phyloP scores from a whole-genome alignment of 2,329 filamentous ascomycete species.

The Penicillium sp. region DNA sequence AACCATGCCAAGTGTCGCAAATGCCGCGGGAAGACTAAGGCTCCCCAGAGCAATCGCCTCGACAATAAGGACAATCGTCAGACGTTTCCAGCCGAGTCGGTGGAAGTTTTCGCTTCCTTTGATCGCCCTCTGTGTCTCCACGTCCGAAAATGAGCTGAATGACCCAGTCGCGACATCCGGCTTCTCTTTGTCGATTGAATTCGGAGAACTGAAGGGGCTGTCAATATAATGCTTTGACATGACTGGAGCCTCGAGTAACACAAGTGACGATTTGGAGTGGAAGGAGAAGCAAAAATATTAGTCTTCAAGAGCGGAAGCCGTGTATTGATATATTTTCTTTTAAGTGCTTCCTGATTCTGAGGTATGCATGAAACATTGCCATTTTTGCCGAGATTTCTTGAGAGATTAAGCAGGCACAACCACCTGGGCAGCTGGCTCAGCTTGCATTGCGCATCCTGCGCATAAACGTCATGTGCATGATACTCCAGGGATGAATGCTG shows the following conservation, averaged over 20 bases:
- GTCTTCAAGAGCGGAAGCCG: not conserved
- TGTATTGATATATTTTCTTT: not conserved
- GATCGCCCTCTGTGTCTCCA: not conserved
- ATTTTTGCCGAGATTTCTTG: not conserved
- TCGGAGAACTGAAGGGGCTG: not conserved
- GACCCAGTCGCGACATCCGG: not conserved
- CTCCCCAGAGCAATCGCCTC: slow-evolving; percentile 11
- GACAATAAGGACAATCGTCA: slow-evolving; percentile 8
- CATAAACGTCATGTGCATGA: not conserved
- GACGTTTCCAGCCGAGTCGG: slow-evolving; percentile 9
- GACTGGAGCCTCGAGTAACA: not conserved
- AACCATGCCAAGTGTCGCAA: slow-evolving; percentile 47
- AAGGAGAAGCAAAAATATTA: not conserved
- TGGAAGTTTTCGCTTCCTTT: not conserved
- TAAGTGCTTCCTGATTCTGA: not conserved
- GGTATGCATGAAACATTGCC: not conserved
- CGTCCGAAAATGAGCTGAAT: not conserved
- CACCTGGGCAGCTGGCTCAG: not conserved
- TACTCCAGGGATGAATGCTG: not conserved
- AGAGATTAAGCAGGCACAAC: not conserved
- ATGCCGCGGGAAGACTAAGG: slow-evolving; percentile 27
- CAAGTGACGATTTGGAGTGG: not conserved
- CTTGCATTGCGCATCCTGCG: not conserved
- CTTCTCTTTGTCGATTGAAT: not conserved
- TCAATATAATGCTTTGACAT: not conserved